Evolutionary conservation across 2,329 filamentous ascomycete species (phyloP), one percentile per base, ranked within the genome.

Genomic region (Karstenula rhodostoma): DNA sequence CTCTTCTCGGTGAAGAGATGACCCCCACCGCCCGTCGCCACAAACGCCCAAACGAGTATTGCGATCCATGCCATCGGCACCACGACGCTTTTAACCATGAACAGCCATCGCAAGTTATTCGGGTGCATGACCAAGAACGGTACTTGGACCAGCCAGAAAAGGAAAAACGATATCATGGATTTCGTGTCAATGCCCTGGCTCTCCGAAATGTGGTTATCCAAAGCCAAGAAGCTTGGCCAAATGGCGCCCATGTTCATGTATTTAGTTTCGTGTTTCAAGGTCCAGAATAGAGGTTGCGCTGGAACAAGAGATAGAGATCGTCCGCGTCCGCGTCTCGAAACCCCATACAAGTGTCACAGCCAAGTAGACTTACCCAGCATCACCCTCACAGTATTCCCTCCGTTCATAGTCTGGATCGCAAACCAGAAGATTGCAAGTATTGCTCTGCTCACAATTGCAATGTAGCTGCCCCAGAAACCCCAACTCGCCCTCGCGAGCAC

Each of bases 321-420:
- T 40, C 15, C 5, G 17, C 37, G 8, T 40, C 33, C 4, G 1
- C 33, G 4, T 9, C 33, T 33, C 29, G n/a, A n/a, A n/a, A n/a
- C n/a, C n/a, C n/a, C n/a, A n/a, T n/a, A n/a, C n/a, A 10, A 6
- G 7, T 32, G 2, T 32, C 27, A 32, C 8, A 6, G 29, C 8
- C 8, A 10, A 5, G 2, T 40, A 8, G 5, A 40, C 37, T 40
- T 40, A 8, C 80, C 80, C 15, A 86, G 67, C 75, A 85, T 85
- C 46, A 83, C 81, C 4, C 78, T 77, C 9, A 86, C 78, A 0
- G 81, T 79, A 58, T 85, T 84, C 0, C 84, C 87, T 0, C 88
- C 88, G 63, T 88, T 89, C 61, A 87, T 86, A 43, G 85, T 86
- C 65, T 90, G 87, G 49, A 90, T 89, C 0, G 87, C 87, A 56